Conservation (phyloP, 2,329 filamentous ascomycete species). For the Leptodontidium sp. region DNA sequence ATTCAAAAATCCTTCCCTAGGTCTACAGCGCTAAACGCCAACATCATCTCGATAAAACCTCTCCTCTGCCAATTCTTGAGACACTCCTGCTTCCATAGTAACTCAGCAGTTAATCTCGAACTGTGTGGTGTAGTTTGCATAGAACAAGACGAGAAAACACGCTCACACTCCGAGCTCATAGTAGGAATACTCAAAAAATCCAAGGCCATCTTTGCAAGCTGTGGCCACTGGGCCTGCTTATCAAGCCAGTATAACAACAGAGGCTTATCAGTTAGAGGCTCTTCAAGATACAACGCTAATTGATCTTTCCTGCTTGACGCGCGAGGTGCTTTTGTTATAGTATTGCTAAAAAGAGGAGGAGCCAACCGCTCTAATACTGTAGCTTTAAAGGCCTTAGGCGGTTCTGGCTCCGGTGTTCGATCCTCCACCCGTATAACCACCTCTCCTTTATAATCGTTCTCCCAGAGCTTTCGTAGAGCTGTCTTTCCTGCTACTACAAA, state of each 20-base stretch:
- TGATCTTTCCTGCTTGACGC: neutral
- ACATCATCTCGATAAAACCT: neutral
- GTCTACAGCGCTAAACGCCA: neutral
- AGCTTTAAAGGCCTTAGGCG: neutral
- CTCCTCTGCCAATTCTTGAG: conserved; percentile 6
- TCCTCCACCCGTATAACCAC: neutral
- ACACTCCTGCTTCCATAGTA: conserved; percentile 1
- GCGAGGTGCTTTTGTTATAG: neutral
- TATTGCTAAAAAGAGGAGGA: neutral
- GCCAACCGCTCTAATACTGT: neutral
- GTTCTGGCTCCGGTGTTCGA: neutral
- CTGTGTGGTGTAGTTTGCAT: neutral
- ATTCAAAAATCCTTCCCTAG: neutral
- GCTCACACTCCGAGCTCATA: conserved; percentile 14
- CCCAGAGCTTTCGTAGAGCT: neutral
- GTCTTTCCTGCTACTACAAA: neutral
- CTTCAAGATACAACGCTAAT: neutral
- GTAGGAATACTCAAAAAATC: neutral
- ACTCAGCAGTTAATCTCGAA: conserved; percentile 1
- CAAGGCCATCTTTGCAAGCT: neutral
- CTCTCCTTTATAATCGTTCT: neutral
- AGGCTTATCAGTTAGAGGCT: neutral
- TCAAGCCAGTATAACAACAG: neutral
- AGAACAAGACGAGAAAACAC: conserved; percentile 1
- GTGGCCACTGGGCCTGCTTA: neutral